Base-by-base conservation (phyloP, 1,139 yeast genomes). In the Candida buenavistaensis region DNA sequence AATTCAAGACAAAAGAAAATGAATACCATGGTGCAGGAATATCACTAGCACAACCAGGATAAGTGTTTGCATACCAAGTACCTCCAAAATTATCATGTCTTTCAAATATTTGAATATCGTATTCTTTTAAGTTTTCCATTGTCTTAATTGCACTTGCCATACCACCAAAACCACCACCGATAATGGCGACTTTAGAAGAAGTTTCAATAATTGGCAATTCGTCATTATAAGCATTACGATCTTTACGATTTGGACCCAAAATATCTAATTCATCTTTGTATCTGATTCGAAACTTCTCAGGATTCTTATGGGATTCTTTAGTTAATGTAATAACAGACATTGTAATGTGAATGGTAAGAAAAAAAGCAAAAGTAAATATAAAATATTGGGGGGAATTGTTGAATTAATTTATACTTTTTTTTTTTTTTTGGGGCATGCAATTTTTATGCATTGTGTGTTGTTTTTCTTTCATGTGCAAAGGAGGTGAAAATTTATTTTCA, bases 21-120 rank as follows among this genome's bases (percentile, higher is more conserved):
- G 72, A 64, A 39, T 72, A 70, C 70, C 75, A 74, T 22, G 70
- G 48, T 2, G 75, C 72, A 3, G 79, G 80, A 36, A 72, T 65
- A 47, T 70, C 76, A 16, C 72, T 64, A 24, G 78, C 79, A 48
- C 76, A 72, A 5, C 78, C 79, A 3, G 79, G 80, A 43, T 74
- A 74, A 3, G 75, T 61, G 45, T 74, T 74, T 33, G 75, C 74
- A 50, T 63, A 67, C 80, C 80, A 74, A 24, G 78, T 72, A 5
- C 80, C 80, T n/a, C 80, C 80, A 39, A 71, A 59, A 33, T 63
- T 54, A 32, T 54, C 57, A 39, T 68, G 75, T 41, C 66, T 65
- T 40, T 74, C 80, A 41, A 67, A 71, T 5, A 72, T 53, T 14
- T 49, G 61, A 43, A 59, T 59, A 49, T 59, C 77, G 31, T 53